A percentile compares a stretch with the other conserved stretches of the same genome.
phyloP scores from a whole-genome alignment of 2,329 filamentous ascomycete genomes.

The Xylariaceae sp. region DNA sequence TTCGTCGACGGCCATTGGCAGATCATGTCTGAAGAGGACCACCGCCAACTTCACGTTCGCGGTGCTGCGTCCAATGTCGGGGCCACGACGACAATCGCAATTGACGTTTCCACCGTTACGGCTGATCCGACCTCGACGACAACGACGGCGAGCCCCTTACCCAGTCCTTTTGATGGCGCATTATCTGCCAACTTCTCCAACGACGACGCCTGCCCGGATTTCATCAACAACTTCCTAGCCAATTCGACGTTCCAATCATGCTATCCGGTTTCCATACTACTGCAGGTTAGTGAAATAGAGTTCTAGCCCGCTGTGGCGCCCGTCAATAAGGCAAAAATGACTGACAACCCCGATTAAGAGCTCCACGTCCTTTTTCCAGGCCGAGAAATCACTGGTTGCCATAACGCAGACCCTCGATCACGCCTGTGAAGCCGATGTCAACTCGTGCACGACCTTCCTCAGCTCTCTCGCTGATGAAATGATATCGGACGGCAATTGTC shows the following conservation, averaged over 20 bases:
- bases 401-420: slow-evolving; percentile 76
- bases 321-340: slow-evolving; percentile 14
- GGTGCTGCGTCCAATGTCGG: background rate
- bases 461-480: slow-evolving; percentile 61
- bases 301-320: background rate
- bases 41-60: slow-evolving; percentile 23
- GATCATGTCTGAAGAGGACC: slow-evolving; percentile 32
- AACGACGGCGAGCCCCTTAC: slow-evolving; percentile 41
- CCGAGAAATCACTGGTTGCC: slow-evolving; percentile 63
- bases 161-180: slow-evolving; percentile 63
- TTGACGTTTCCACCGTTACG: slow-evolving; percentile 27
- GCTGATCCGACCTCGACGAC: slow-evolving; percentile 22
- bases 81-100: slow-evolving; percentile 27
- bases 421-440: slow-evolving; percentile 66
- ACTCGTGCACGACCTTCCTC: slow-evolving; percentile 64
- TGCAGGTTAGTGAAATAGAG: slow-evolving; percentile 55
- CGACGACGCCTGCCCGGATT: slow-evolving; percentile 54
- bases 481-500: slow-evolving; percentile 60
- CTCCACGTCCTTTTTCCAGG: slow-evolving; percentile 79
- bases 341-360: slow-evolving; percentile 47
- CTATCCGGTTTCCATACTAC: slow-evolving; percentile 77
- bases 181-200: slow-evolving; percentile 59
- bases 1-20: slow-evolving; percentile 32
- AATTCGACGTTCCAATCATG: slow-evolving; percentile 67
- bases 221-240: slow-evolving; percentile 64